Conservation (phyloP, 345 rosid species). For the Eucalyptus tenuipes region DNA sequence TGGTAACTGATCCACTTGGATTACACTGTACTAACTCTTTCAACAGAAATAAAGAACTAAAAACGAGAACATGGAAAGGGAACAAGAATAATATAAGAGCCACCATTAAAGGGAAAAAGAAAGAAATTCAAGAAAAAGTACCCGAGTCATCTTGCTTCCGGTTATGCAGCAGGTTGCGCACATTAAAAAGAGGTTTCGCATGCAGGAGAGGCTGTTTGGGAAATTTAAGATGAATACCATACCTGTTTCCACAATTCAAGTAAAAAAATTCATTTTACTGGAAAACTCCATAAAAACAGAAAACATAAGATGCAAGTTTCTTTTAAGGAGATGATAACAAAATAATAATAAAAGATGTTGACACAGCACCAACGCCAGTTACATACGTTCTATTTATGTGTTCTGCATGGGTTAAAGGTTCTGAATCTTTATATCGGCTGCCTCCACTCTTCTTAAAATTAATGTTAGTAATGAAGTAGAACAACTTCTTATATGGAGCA, state of each 20-base stretch:
- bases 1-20: background rate
- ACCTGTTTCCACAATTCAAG: constrained; percentile 26
- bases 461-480: constrained; percentile 46
- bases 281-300: background rate
- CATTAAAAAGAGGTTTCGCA: constrained; percentile 53
- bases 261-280: background rate
- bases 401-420: constrained; percentile 27
- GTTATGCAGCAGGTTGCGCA: constrained; percentile 77
- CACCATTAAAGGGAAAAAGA: background rate
- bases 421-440: constrained; percentile 32
- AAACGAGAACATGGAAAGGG: background rate
- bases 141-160: constrained; percentile 51
- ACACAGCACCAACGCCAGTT: background rate
- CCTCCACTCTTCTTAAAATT: constrained; percentile 28
- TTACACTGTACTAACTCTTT: background rate
- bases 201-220: constrained; percentile 66
- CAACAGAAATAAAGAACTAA: background rate
- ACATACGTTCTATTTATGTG: constrained; percentile 38
- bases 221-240: constrained; percentile 38
- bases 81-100: background rate
- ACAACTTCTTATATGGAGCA: constrained; percentile 34
- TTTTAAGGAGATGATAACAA: background rate
- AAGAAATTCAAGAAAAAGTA: constrained; percentile 9
- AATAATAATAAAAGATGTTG: background rate
- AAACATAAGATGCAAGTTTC: background rate